Conservation (phyloP, 2,329 filamentous ascomycete species). For the Aspergillus aculeatinus region DNA sequence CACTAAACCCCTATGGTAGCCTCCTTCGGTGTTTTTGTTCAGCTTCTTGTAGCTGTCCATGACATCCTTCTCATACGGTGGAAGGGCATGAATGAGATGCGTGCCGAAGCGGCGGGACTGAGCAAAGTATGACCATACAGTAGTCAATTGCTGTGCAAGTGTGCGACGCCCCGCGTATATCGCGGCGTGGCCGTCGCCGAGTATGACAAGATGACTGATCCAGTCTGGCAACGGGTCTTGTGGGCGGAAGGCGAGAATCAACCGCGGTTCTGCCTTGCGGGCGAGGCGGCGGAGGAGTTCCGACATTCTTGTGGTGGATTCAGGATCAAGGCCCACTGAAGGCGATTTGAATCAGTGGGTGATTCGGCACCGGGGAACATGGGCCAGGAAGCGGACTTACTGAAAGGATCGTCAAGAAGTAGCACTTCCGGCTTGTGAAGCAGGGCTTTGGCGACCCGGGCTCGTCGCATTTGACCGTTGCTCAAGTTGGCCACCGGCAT, state of each 20-base stretch:
- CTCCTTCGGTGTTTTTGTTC: too few relatives aligned
- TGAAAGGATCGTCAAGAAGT: constrained; percentile 89
- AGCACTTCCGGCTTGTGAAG: constrained; percentile 76
- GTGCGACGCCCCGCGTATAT: constrained; percentile 63
- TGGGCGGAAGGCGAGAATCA: constrained; percentile 75
- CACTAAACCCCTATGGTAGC: too few relatives aligned
- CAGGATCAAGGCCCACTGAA: constrained; percentile 81
- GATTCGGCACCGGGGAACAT: not conserved
- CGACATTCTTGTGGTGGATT: constrained; percentile 70
- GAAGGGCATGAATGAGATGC: too few relatives aligned
- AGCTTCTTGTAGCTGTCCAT: not conserved
- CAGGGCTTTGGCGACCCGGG: constrained; percentile 83
- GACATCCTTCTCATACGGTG: not conserved
- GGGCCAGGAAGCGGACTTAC: constrained; percentile 36
- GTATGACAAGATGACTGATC: constrained; percentile 79
- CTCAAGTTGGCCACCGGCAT: constrained; percentile 88
- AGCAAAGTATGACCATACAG: too few relatives aligned
- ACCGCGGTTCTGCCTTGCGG: constrained; percentile 62
- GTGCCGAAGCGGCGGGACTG: too few relatives aligned
- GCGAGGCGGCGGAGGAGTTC: constrained; percentile 69
- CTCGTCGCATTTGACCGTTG: constrained; percentile 86
- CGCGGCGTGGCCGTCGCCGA: constrained; percentile 67
- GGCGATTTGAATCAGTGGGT: constrained; percentile 14
- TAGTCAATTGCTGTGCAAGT: too few relatives aligned
- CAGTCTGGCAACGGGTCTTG: constrained; percentile 87